Percentiles rank a stretch among this genome's conserved stretches.
These are phyloP conservation scores for Noccaea caerulescens DNA, from an alignment of 345 rosid species.

Conservation along the genomic window DNA sequence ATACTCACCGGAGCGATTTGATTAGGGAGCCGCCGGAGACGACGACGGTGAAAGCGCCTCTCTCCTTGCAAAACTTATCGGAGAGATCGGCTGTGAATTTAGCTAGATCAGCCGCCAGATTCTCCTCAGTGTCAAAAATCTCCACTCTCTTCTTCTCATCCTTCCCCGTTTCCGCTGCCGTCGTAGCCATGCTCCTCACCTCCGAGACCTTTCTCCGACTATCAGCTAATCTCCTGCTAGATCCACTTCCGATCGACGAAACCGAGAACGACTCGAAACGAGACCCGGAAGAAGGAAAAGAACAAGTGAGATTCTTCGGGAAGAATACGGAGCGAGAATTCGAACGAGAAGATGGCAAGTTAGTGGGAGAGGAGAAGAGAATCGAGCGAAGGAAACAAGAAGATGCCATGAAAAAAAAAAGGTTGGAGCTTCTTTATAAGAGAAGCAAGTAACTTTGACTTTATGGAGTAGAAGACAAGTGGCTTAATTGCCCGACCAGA, in stretches of 20 bases:
- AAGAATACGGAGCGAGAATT: neutral
- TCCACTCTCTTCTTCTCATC: constrained; percentile 52
- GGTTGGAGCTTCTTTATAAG: constrained; percentile 15
- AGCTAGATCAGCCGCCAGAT: constrained; percentile 62
- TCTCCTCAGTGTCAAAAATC: constrained; percentile 66
- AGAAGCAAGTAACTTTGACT: constrained; percentile 31
- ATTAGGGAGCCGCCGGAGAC: constrained; percentile 85
- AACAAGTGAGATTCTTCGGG: neutral
- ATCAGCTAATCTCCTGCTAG: neutral
- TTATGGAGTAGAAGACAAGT: constrained; percentile 26
- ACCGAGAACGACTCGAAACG: constrained; percentile 25
- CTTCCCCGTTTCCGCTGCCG: constrained; percentile 8
- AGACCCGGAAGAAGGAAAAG: constrained; percentile 14
- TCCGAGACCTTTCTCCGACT: constrained; percentile 42
- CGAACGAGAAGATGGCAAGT: neutral
- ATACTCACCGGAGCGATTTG: constrained; percentile 61
- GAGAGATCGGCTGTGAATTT: constrained; percentile 72
- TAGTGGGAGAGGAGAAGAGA: constrained; percentile 33
- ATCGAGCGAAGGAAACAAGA: constrained; percentile 36
- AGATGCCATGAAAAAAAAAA: constrained; percentile 29
- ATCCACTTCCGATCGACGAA: constrained; percentile 39
- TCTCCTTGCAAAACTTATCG: constrained; percentile 62
- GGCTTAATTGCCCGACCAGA: constrained; percentile 31
- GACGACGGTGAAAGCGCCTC: constrained; percentile 76
- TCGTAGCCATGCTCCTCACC: constrained; percentile 42